A percentile compares a stretch with the other conserved stretches of the same genome.
Conservation (phyloP, 1,284 basidiomycete species). For the Rhodotorula sp. region DNA sequence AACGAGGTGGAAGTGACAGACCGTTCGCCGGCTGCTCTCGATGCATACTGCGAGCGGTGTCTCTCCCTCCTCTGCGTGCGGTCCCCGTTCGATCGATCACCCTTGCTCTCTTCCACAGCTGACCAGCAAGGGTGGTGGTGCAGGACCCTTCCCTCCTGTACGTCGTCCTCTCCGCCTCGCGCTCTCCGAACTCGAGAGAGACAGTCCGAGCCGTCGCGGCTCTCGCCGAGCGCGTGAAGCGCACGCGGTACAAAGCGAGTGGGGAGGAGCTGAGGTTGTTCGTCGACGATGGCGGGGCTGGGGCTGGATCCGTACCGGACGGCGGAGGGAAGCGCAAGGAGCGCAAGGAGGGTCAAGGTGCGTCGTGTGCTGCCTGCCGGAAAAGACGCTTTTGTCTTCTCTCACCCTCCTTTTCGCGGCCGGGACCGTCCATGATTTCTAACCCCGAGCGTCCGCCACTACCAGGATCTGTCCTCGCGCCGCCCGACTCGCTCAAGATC, state of each 20-base stretch:
- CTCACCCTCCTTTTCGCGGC: background rate
- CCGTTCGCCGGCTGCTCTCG: background rate
- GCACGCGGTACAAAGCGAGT: conserved; percentile 28
- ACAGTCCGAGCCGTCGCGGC: conserved; percentile 9
- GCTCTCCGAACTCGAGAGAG: background rate
- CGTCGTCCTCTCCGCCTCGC: conserved; percentile 2
- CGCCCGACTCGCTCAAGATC: conserved; percentile 21
- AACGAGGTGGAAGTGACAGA: conserved; percentile 28
- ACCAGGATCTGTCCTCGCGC: background rate
- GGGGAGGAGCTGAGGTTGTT: conserved; percentile 34
- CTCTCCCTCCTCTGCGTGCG: conserved; percentile 11
- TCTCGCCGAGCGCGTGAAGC: conserved; percentile 26
- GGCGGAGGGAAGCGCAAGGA: background rate
- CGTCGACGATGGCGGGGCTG: conserved; percentile 22
- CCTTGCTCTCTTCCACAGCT: background rate
- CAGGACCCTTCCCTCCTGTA: conserved; percentile 20
- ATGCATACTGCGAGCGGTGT: conserved; percentile 6
- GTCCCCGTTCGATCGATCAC: background rate
- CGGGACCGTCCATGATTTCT: no score
- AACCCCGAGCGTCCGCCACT: no score
- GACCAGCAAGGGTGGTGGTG: background rate
- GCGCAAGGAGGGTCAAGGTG: background rate
- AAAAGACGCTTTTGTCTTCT: background rate
- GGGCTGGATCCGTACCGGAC: background rate
- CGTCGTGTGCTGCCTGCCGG: background rate